A percentile compares a stretch with the other conserved stretches of the same genome.
These are phyloP conservation scores for Coemansia sp. DNA, from an alignment of 192 early-diverging fungal genomes.

Conservation along the genomic window DNA sequence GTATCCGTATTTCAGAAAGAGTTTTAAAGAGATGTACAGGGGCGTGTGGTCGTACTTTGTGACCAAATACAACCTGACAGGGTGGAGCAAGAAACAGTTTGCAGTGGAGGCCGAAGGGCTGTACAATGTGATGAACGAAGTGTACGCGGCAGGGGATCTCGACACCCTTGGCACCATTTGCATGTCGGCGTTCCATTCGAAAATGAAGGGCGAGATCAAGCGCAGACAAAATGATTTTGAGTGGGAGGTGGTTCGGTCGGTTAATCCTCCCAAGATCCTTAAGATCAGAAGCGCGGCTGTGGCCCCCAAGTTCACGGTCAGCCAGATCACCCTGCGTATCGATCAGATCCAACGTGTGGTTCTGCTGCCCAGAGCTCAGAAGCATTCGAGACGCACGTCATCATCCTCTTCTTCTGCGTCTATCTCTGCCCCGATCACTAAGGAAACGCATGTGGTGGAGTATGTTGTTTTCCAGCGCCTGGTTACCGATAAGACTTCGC, in stretches of 20 bases:
- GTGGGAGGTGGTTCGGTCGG: slow-evolving; percentile 62
- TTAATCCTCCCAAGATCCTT: slow-evolving; percentile 59
- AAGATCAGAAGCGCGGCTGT: slow-evolving; percentile 60
- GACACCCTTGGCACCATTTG: slow-evolving; percentile 60
- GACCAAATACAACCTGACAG: slow-evolving; percentile 25
- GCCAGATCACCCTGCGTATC: slow-evolving; percentile 66
- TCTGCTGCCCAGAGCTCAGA: slow-evolving; percentile 6
- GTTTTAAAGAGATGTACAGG: slow-evolving; percentile 3
- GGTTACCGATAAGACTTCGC: slow-evolving; percentile 59
- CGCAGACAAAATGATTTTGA: slow-evolving; percentile 56
- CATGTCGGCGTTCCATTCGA: slow-evolving; percentile 61
- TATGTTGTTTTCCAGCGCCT: slow-evolving; percentile 71
- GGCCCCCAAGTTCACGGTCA: slow-evolving; percentile 50
- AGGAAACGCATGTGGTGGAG: slow-evolving; percentile 61
- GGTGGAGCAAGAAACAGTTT: slow-evolving; percentile 61
- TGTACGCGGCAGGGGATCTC: slow-evolving; percentile 65
- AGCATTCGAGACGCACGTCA: slow-evolving; percentile 44
- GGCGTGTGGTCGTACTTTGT: slow-evolving; percentile 19
- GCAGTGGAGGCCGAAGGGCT: slow-evolving; percentile 60
- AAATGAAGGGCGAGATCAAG: slow-evolving; percentile 64
- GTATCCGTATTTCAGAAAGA: neutral
- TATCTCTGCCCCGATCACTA: slow-evolving; percentile 12
- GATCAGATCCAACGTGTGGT: slow-evolving; percentile 62
- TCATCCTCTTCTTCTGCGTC: slow-evolving; percentile 25
- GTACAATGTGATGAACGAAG: slow-evolving; percentile 68